Evolutionary conservation across 1,284 basidiomycete genomes (phyloP).

Genomic region (Inonotus obliquus): DNA sequence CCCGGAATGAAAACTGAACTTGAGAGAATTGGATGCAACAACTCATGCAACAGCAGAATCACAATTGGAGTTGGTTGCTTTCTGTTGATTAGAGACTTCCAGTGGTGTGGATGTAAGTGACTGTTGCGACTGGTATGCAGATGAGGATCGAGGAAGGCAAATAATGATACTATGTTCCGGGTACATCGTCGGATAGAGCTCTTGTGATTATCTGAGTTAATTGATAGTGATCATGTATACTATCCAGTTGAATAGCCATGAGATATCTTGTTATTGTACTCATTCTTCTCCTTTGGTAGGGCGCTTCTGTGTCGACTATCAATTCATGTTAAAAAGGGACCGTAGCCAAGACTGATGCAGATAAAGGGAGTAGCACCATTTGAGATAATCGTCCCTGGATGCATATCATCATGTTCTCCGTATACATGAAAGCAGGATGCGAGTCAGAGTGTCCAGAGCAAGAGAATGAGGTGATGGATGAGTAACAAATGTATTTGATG

Average conservation of each 20-base stretch:
- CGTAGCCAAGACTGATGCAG: no score
- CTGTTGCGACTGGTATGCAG: constrained; percentile 36
- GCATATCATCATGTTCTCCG: no score
- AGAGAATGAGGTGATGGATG: no score
- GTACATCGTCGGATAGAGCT: not conserved
- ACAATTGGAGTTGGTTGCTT: constrained; percentile 81
- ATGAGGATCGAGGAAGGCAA: constrained; percentile 30
- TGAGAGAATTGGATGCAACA: constrained; percentile 79
- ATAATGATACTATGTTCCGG: constrained; percentile 42
- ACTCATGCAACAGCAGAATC: constrained; percentile 82
- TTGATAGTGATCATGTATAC: not conserved
- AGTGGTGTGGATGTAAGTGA: constrained; percentile 47
- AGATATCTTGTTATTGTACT: no score
- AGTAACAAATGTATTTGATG: no score
- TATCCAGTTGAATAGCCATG: not conserved
- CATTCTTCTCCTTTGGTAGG: no score
- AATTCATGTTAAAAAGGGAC: no score
- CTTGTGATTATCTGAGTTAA: not conserved
- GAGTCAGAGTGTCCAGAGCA: no score
- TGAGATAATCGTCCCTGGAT: no score
- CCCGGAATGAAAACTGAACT: constrained; percentile 79
- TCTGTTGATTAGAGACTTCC: constrained; percentile 68
- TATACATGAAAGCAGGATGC: no score
- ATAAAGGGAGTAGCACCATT: no score
- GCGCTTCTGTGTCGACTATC: no score